Evolutionary conservation across 2,329 filamentous ascomycete species (phyloP), one percentile per base, ranked within the genome.

Genomic region (Penicillium crustosum): DNA sequence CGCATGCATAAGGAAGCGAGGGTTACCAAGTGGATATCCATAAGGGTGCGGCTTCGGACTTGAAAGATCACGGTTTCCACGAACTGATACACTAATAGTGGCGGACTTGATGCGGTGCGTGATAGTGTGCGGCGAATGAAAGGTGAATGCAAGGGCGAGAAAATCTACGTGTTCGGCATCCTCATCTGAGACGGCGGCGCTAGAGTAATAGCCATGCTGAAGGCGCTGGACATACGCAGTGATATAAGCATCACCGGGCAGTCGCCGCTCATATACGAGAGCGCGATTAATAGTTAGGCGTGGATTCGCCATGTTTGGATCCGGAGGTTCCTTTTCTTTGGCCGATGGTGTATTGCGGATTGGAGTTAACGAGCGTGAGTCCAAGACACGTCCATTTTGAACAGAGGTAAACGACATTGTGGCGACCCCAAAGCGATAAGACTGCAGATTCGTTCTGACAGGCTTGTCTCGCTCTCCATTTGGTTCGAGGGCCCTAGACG

Each of bases 181-280:
- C 5, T 68, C 64, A 35, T 79, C 78, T 19, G 80, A 79, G 0
- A 81, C 70, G 6, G 73, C 72, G 1, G 68, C 61, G 50, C 73
- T 79, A 23, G 76, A 72, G 66, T 80, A 81, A 57, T 71, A 77
- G 6, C 80, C 80, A 61, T 80, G 77, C 59, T 82, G 80, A 8
- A 82, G 71, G 2, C 80, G 78, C 56, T 80, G 78, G 10, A 81
- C 77, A 58, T 82, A 78, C 0, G 79, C 79, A 0, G 79, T 81
- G 51, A 82, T 75, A 61, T 78, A 82, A 8, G 79, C 77, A 38
- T 79, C 72, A 4, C 80, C 79, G 0, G 79, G 79, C 15, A 82
- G 73, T 23, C 68, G 73, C 21, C 79, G 76, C 63, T 82, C 80
- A 53, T 82, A 82, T 41, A 82, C 75, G 56, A 79, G 79, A 66